Evolutionary conservation across 208 protist species (phyloP).

Genomic region (Trypanosoma brucei): DNA sequence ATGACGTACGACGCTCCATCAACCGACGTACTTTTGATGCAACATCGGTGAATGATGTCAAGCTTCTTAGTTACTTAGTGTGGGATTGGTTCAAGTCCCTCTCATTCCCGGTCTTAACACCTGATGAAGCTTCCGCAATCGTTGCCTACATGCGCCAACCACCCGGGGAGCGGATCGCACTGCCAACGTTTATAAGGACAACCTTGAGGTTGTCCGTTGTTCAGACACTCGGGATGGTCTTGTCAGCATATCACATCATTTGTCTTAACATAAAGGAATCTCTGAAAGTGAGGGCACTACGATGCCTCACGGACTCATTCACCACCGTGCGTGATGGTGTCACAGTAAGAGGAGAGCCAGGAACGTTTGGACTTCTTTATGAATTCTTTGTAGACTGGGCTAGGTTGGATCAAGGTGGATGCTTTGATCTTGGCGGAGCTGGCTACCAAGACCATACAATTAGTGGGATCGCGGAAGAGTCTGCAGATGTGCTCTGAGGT

Average conservation of each 20-base stretch:
- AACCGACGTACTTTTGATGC: slow-evolving; percentile 69
- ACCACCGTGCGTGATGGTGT: slow-evolving; percentile 59
- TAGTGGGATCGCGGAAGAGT: too few species aligned
- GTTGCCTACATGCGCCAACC: slow-evolving; percentile 44
- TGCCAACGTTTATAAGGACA: slow-evolving; percentile 35
- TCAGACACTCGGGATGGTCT: slow-evolving; percentile 76
- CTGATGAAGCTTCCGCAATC: slow-evolving; percentile 54
- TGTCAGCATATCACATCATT: slow-evolving; percentile 65
- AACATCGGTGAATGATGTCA: slow-evolving; percentile 47
- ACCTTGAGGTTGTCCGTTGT: slow-evolving; percentile 60
- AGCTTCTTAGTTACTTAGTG: slow-evolving; percentile 68
- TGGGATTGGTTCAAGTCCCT: slow-evolving; percentile 77
- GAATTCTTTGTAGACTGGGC: too few species aligned
- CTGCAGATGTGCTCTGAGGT: too few species aligned
- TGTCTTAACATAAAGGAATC: slow-evolving; percentile 28
- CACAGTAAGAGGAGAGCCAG: too few species aligned
- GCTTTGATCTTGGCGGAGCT: too few species aligned
- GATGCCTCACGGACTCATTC: slow-evolving; percentile 59
- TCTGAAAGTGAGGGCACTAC: slow-evolving; percentile 53
- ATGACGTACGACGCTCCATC: slow-evolving; percentile 61
- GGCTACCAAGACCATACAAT: too few species aligned
- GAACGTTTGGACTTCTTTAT: too few species aligned
- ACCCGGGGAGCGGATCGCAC: slow-evolving; percentile 27
- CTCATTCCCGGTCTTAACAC: slow-evolving; percentile 54
- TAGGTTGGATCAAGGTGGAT: too few species aligned